Conservation (phyloP, 1,139 yeast species). For the Starmera stellimalicola region DNA sequence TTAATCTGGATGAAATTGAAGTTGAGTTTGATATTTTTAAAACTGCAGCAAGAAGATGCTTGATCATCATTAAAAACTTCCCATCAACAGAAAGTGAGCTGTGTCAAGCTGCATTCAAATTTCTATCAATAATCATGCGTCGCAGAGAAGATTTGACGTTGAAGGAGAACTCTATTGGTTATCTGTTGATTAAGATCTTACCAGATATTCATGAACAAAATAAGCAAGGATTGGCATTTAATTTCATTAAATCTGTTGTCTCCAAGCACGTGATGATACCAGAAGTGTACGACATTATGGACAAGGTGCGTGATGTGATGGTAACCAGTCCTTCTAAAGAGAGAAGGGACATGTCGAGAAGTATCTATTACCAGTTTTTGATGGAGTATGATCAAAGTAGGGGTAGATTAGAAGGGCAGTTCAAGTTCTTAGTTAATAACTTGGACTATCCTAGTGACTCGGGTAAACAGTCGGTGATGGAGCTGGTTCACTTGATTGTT, state of each 20-base stretch:
- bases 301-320: conserved; percentile 74
- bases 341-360: conserved; percentile 79
- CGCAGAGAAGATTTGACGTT: conserved; percentile 57
- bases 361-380: conserved; percentile 74
- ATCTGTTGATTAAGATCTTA: conserved; percentile 62
- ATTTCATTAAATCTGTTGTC: conserved; percentile 68
- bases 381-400: conserved; percentile 94
- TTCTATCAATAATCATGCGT: conserved; percentile 63
- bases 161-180: conserved; percentile 67
- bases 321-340: conserved; percentile 80
- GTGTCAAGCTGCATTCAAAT: conserved; percentile 75
- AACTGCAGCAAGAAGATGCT: conserved; percentile 51
- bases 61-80: conserved; percentile 61
- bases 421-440: conserved; percentile 75
- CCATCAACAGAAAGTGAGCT: conserved; percentile 74
- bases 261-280: conserved; percentile 70
- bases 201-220: conserved; percentile 91
- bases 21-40: conserved; percentile 45
- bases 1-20: too few species aligned
- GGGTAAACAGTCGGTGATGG: conserved; percentile 91
- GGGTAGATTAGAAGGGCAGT: conserved; percentile 75
- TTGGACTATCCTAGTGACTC: conserved; percentile 76
- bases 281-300: conserved; percentile 87
- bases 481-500: conserved; percentile 63
- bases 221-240: conserved; percentile 81